Base-by-base conservation (phyloP, 202 grass and related monocot species). In the Bolboschoenoplectus hybrid region DNA sequence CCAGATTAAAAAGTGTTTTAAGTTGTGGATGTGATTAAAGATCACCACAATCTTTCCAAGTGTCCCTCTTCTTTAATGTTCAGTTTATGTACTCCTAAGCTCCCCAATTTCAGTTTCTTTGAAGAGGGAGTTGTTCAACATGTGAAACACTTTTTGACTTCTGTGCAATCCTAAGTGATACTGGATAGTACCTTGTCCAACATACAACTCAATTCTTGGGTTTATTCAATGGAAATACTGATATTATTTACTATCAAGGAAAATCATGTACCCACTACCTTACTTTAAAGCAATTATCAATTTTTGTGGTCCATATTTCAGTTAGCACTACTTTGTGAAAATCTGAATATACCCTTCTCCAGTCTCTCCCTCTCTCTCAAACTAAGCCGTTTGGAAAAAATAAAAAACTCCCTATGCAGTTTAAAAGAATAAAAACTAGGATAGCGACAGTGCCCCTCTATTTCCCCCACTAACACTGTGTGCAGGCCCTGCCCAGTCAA, bases 1-100 rank as follows among this genome's bases (percentile, higher is more conserved):
- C 26, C 4, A 77, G 44, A 66, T 67, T 90, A 80, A 81, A 52
- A 74, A 74, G 14, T 26, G 73, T 16, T 5, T 55, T 56, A 38
- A 70, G 6, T 5, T 38, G 12, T 38, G 74, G 32, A 75, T 34
- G 46, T 75, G 16, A 52, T 2, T 39, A 79, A 60, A 50, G 9
- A 74, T 71, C 19, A 55, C 10, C 44, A 35, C 8, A 13, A 53
- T 53, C 72, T 36, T 16, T 14, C 0, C 0, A 71, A 46, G 13
- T 9, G 17, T 26, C 6, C 14, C 20, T 19, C 46, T 71, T 46
- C 67, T 46, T 71, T 45, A 43, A 9, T 45, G 2, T 44, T 71
- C 6, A 70, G 26, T 26, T 2, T 70, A 7, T 17, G 5, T 17
- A 44, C 13, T 4, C 3, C 6, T 45, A 7, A 45, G 0, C 40